Evolutionary conservation across 345 rosid species (phyloP).

Genomic region (Brassica carinata): DNA sequence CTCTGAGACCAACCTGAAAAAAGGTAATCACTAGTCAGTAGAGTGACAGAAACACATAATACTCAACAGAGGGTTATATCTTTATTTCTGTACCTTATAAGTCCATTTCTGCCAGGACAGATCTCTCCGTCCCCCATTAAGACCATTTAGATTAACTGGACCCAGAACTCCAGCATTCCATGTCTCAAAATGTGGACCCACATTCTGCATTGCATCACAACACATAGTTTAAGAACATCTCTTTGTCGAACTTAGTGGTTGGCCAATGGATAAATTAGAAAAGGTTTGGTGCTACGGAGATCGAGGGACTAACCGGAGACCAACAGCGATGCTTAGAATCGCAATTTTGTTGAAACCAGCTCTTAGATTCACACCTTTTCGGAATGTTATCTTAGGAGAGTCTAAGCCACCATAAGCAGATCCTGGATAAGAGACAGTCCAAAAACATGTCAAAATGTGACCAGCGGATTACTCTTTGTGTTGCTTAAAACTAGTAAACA

Average conservation of each 20-base stretch:
- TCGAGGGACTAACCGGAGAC: constrained; percentile 71
- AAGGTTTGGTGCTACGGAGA: constrained; percentile 23
- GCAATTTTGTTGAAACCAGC: constrained; percentile 86
- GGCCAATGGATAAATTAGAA: not conserved
- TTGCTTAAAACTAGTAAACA: constrained; percentile 1
- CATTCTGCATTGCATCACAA: constrained; percentile 60
- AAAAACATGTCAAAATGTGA: constrained; percentile 19
- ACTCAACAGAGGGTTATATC: not conserved
- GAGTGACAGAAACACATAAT: not conserved
- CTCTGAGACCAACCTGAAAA: constrained; percentile 87
- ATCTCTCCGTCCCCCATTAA: constrained; percentile 78
- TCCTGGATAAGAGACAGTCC: constrained; percentile 51
- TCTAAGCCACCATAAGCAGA: constrained; percentile 90
- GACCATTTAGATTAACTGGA: constrained; percentile 79
- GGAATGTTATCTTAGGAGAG: constrained; percentile 78
- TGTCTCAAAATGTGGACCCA: constrained; percentile 97
- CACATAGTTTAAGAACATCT: constrained; percentile 22
- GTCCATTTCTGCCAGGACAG: constrained; percentile 98
- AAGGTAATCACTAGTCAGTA: not conserved
- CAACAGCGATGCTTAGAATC: constrained; percentile 89
- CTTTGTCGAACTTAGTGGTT: not conserved
- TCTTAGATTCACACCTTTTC: constrained; percentile 69
- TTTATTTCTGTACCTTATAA: constrained; percentile 61
- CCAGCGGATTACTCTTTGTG: not conserved
- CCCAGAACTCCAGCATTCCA: constrained; percentile 98